A percentile compares a stretch with the other conserved stretches of the same genome.
These are phyloP conservation scores for Rostrohypoxylon terebratum DNA, from an alignment of 495 filamentous ascomycete species.

Conservation along the genomic window DNA sequence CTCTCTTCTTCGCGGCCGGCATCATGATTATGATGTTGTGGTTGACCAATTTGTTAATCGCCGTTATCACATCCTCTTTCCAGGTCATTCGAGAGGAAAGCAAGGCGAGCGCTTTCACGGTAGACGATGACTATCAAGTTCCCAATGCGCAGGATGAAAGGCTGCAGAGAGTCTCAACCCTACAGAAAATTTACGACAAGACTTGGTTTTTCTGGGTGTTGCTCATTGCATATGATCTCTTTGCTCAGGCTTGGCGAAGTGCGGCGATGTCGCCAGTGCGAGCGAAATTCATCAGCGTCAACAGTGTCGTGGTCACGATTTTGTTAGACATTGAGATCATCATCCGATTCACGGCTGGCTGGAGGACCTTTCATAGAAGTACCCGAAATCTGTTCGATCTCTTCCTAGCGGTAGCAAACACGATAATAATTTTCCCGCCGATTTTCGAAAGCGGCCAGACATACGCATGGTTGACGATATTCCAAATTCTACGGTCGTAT, in stretches of 20 bases:
- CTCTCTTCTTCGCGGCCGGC: conserved; percentile 85
- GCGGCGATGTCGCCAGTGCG: conserved; percentile 73
- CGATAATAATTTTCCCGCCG: conserved; percentile 84
- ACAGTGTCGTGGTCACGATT: conserved; percentile 82
- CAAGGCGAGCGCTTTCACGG: conserved; percentile 90
- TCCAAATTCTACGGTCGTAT: conserved; percentile 93
- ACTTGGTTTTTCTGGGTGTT: conserved; percentile 82
- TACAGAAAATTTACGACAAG: conserved; percentile 78
- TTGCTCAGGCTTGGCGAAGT: conserved; percentile 80
- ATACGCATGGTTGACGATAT: conserved; percentile 91
- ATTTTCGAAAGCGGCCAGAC: conserved; percentile 79
- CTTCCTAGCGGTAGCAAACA: conserved; percentile 79
- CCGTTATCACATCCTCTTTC: conserved; percentile 98
- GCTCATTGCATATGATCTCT: conserved; percentile 80
- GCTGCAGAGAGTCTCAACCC: conserved; percentile 61
- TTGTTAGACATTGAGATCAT: conserved; percentile 86
- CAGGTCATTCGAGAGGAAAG: conserved; percentile 98
- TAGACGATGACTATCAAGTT: conserved; percentile 67
- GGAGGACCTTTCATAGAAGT: conserved; percentile 79
- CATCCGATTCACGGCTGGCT: conserved; percentile 80
- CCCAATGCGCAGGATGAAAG: conserved; percentile 58
- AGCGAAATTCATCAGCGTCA: conserved; percentile 64
- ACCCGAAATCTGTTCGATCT: conserved; percentile 84
- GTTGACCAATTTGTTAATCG: conserved; percentile 96
- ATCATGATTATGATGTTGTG: conserved; percentile 95